Conservation (phyloP, 306 rosid species). For the Trifolium fragiferum region DNA sequence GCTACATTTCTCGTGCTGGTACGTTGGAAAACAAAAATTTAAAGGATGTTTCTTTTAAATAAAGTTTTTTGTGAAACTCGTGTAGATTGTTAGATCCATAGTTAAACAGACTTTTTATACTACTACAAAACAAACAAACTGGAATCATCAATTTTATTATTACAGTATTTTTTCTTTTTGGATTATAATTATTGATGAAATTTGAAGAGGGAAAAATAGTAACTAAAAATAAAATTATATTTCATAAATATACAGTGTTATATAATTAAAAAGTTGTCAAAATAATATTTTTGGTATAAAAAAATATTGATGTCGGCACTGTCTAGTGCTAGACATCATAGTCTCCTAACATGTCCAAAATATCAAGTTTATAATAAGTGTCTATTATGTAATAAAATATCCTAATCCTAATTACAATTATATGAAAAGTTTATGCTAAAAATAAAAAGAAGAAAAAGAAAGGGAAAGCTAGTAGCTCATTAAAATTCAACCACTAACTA, state of each 20-base stretch:
- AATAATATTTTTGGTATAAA: no score
- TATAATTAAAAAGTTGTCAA: no score
- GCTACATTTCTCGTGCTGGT: neutral
- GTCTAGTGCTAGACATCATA: neutral
- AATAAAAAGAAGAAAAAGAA: no score
- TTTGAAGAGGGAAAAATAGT: no score
- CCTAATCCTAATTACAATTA: no score
- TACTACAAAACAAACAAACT: no score
- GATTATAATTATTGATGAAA: no score
- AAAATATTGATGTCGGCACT: neutral
- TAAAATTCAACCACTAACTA: constrained; percentile 10
- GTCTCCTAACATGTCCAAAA: neutral
- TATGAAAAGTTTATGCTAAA: neutral
- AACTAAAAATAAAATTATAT: no score
- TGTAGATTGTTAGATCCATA: neutral
- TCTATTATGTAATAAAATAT: neutral
- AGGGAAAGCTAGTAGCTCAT: neutral
- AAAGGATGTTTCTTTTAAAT: neutral
- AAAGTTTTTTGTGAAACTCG: neutral
- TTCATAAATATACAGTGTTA: no score
- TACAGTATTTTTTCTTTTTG: no score
- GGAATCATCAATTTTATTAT: no score
- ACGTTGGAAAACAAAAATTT: constrained; percentile 3
- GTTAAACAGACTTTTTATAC: no score
- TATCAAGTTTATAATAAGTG: neutral